Base-by-base conservation (phyloP, 768 basidiomycete species). In the Tephrocybe sp. region DNA sequence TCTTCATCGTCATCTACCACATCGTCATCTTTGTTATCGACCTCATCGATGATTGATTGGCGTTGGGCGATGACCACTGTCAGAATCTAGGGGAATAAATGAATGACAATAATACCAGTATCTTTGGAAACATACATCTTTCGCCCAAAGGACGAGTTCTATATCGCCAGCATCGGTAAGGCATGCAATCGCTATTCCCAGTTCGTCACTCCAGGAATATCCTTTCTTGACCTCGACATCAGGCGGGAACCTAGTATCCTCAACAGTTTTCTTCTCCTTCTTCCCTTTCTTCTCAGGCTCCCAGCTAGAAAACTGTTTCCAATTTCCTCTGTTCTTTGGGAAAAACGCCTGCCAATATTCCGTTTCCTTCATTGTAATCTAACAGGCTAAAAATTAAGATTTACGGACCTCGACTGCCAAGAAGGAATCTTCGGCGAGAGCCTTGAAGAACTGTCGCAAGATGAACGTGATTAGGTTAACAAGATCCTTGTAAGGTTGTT, bases 381-480 rank as follows among this genome's bases (percentile, higher is more conserved):
- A 33, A 34, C 33, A 7, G 11, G 13, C 15, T 15, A 34, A 10
- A 10, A n/a, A 15, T 9, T 34, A 21, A 47, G 45, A 50, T 50
- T 57, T 12, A 50, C 68, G 72, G 59, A 94, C 94, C 77, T 98
- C 93, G 53, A 97, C 78, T 52, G 91, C 79, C 40, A 97, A 74
- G 70, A 97, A 89, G 0, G 90, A 77, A 53, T 97, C 87, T 55
- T 91, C 83, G 45, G 81, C 78, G 41, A 93, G 76, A 34, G 84
- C 80, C 65, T 97, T 98, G 83, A 99, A 98, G 76, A 98, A 98
- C 63, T 87, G 84, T 21, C 91, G 33, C 33, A 97, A 76, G 53
- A 97, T 76, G 69, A 79, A 99, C 60, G 84, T 88, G 71, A 97
- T 84, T 29, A 98, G 70, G 47, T 79, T 77, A 47, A 91, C 65